Evolutionary conservation across 148 eudicot genomes (phyloP).

Genomic region (Amaranthus hypochondriacus): DNA sequence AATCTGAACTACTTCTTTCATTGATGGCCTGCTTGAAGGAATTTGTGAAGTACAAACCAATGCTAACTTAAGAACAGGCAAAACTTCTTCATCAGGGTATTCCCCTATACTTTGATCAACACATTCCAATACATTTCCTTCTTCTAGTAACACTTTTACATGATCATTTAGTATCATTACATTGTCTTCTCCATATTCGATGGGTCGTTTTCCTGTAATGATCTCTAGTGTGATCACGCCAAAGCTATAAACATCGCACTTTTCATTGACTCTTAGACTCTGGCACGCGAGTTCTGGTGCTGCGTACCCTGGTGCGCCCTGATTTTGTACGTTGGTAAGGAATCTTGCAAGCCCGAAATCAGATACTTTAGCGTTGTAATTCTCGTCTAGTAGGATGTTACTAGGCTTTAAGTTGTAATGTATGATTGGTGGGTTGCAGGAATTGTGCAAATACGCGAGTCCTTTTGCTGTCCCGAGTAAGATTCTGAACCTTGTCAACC

Average conservation of each 20-base stretch:
- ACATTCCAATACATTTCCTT: slow-evolving; percentile 73
- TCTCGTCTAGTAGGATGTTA: slow-evolving; percentile 74
- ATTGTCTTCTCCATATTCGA: slow-evolving; percentile 84
- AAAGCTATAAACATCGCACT: slow-evolving; percentile 87
- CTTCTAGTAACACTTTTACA: slow-evolving; percentile 65
- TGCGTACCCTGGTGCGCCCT: slow-evolving; percentile 78
- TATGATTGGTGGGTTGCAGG: slow-evolving; percentile 71
- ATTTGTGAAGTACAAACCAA: slow-evolving; percentile 89
- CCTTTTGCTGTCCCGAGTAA: slow-evolving; percentile 81
- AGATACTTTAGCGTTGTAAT: slow-evolving; percentile 63
- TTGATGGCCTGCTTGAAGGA: slow-evolving; percentile 92
- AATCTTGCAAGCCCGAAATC: slow-evolving; percentile 79
- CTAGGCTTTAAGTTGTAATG: slow-evolving; percentile 87
- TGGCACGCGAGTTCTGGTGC: slow-evolving; percentile 94
- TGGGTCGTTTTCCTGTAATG: slow-evolving; percentile 72
- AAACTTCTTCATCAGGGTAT: slow-evolving; percentile 81
- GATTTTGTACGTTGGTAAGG: slow-evolving; percentile 53
- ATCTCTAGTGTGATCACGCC: slow-evolving; percentile 77
- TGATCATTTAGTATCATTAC: slow-evolving; percentile 66
- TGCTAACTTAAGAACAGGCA: slow-evolving; percentile 83
- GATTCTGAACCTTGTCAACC: slow-evolving; percentile 69
- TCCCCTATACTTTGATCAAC: slow-evolving; percentile 66
- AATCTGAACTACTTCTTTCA: slow-evolving; percentile 92
- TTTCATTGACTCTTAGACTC: slow-evolving; percentile 79
- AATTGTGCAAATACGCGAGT: slow-evolving; percentile 79